These are phyloP conservation scores for Euphorbia celastroides DNA, from an alignment of 441 rosid genomes.

Conservation along the genomic window DNA sequence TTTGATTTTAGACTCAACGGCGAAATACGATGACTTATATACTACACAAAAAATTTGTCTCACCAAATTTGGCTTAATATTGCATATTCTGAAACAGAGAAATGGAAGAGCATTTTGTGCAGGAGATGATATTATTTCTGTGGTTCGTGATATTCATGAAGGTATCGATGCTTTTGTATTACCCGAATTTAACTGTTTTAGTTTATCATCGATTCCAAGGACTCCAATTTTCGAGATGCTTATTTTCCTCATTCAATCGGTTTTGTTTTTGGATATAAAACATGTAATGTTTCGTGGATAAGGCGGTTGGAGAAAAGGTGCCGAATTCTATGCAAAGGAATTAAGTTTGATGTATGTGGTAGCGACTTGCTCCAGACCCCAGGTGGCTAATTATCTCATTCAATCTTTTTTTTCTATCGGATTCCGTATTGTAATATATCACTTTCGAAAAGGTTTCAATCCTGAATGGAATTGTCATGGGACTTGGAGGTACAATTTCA, in stretches of 20 bases:
- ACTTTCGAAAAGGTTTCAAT: conserved; percentile 52
- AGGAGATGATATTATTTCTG: conserved; percentile 60
- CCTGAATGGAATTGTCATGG: conserved; percentile 84
- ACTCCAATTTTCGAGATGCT: background rate
- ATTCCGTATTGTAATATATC: background rate
- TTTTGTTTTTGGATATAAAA: background rate
- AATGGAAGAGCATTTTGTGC: conserved; percentile 66
- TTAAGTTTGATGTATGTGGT: conserved; percentile 56
- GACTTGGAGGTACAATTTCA: conserved; percentile 86
- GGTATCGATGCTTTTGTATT: conserved; percentile 22
- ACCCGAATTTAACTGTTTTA: background rate
- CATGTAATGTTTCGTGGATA: conserved; percentile 15
- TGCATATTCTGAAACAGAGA: conserved; percentile 36
- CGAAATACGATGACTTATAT: background rate
- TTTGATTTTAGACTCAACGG: background rate
- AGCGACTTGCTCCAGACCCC: conserved; percentile 72
- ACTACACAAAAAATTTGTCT: background rate
- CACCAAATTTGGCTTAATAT: background rate
- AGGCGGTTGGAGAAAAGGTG: conserved; percentile 62
- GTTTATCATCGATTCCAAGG: background rate
- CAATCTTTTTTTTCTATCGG: background rate
- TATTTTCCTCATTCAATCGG: background rate
- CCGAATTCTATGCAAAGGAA: conserved; percentile 43
- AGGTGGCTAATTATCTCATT: conserved; percentile 33
- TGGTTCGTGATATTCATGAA: conserved; percentile 37